Evolutionary conservation across 2,329 filamentous ascomycete genomes (phyloP).

Genomic region (Berkeleyomyces rouxiae): DNA sequence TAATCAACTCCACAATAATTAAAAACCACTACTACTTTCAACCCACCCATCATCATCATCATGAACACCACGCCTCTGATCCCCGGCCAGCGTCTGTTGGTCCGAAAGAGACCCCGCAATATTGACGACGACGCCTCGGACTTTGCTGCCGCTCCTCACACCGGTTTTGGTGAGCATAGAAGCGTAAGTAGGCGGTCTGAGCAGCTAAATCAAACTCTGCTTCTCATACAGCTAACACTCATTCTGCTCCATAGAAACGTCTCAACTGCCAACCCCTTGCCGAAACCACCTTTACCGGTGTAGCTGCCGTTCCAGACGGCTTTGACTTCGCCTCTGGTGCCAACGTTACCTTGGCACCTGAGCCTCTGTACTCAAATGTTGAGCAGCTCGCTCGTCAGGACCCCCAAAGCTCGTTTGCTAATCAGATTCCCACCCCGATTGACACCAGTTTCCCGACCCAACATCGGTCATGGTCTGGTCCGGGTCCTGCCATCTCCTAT

Average conservation of each 20-base stretch:
- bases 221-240: not conserved
- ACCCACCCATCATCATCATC: not conserved
- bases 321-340: constrained; percentile 18
- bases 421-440: constrained; percentile 43
- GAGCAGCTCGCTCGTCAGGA: constrained; percentile 13
- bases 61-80: constrained; percentile 5
- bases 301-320: not conserved
- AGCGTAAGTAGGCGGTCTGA: constrained; percentile 4
- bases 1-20: not conserved
- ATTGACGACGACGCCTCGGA: constrained; percentile 11
- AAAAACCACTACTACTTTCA: not conserved
- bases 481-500: constrained; percentile 20
- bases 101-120: constrained; percentile 12
- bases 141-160: not conserved
- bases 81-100: constrained; percentile 9
- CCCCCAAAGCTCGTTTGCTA: constrained; percentile 17
- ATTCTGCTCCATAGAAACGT: constrained; percentile 7
- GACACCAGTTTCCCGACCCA: constrained; percentile 38
- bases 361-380: constrained; percentile 17
- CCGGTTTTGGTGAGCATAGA: constrained; percentile 13
- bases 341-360: constrained; percentile 37
- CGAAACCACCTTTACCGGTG: not conserved
- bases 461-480: constrained; percentile 25
- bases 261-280: constrained; percentile 10
- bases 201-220: not conserved